Base-by-base conservation (phyloP, 371 early-diverging fungal species). In the Globomyces sp. region DNA sequence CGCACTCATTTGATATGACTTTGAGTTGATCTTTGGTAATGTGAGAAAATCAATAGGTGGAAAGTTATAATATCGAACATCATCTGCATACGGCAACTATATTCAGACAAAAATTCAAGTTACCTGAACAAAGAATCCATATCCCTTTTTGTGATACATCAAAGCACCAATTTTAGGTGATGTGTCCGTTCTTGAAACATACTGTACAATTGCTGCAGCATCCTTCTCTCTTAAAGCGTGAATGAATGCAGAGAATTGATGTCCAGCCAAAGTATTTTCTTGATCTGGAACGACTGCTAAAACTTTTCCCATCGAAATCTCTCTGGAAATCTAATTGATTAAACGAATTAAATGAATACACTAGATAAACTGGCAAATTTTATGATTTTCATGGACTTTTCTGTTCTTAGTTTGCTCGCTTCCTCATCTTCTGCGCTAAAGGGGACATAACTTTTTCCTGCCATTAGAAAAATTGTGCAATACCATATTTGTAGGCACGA, bases 21-120 rank as follows among this genome's bases (percentile, higher is more conserved):
- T 77, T 64, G 40, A 2, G 36, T 44, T 2, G 41, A n/a, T 8
- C 67, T 45, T 11, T 5, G 37, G 65, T 24, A 45, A 51, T 50
- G 1, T 10, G 42, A 40, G 4, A 5, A 40, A 24, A 2, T 37
- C n/a, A 6, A 89, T 63, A 5, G 85, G 74, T 11, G 81, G 70
- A 70, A 88, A 88, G 0, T 77, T 61, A 63, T 77, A 83, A 5
- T 77, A 74, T 1, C 86, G 84, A 39, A 87, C 66, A 69, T 90
- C 92, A 50, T 89, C 88, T 40, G 78, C 78, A 75, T 85, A 92
- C 3, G 92, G 88, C 13, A 90, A 65, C 88, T 89, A 67, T 34
- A 53, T 42, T 34, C 2, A 47, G 64, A 8, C 11, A 63, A 37
- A 10, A 44, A 43, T 24, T 5, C 47, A 40, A 13, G 41, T 1